Evolutionary conservation across 768 basidiomycete genomes (phyloP), one percentile per base, ranked within the genome.

Genomic region (Jaapia argillacea): DNA sequence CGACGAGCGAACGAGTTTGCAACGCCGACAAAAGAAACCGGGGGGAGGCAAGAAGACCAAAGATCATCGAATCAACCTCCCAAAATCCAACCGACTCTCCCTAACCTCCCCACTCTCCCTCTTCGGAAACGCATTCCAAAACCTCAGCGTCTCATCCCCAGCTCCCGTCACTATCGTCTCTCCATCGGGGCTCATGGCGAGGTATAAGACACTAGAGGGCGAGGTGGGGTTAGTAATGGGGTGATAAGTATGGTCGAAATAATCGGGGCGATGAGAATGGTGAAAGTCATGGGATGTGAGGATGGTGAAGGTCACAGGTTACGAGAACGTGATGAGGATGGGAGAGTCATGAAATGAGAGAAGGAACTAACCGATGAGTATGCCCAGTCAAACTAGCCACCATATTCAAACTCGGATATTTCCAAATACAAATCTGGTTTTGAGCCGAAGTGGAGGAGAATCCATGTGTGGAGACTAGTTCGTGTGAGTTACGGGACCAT

Each of bases 121-220:
- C 62, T 78, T 81, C n/a, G 87, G 86, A 56, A 99, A 97, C 0
- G 91, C 92, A 59, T 91, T 94, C 94, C 94, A 98, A 63, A 98
- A 98, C 49, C 92, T 65, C 42, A 99, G 65, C 3, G 94, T 99
- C 66, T 98, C 94, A 60, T 99, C 94, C 0, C 94, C 94, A 0
- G 94, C 94, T 13, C 94, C 94, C 0, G 93, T 98, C 22, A 97
- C 96, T 49, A 98, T 97, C 1, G 93, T 98, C 65, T 94, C 90
- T 14, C 93, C 92, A 52, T 96, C 93, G 0, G 93, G 93, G 55
- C 83, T 87, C 88, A 93, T 92, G 3, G 93, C 93, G n/a, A 97
- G 80, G 59, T 94, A 94, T 24, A 97, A 69, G 14, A 99, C 94
- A n/a, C n/a, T n/a, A n/a, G n/a, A n/a, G n/a, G n/a, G n/a, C n/a